Conservation (phyloP, 2,329 filamentous ascomycete genomes). For the Alternaria ethzedia region DNA sequence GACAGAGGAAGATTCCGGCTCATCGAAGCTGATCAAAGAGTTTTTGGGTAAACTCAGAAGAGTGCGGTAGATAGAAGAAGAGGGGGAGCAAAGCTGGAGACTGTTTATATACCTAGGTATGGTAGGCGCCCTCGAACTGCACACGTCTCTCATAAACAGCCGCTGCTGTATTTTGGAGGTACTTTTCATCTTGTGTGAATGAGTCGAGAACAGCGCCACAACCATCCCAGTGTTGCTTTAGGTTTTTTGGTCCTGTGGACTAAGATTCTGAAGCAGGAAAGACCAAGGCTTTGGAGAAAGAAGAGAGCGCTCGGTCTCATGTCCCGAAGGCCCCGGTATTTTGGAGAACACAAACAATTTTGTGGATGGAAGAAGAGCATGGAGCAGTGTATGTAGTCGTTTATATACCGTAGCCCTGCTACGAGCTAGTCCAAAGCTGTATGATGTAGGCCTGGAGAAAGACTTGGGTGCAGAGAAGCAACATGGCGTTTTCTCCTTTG, state of each 20-base stretch:
- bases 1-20: not conserved
- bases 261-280: not conserved
- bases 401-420: not conserved
- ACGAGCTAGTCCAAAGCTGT: not conserved
- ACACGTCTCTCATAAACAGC: not conserved
- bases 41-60: not conserved
- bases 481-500: too few species aligned
- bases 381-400: not conserved
- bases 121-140: not conserved
- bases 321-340: not conserved
- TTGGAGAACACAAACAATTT: not conserved
- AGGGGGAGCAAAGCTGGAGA: not conserved
- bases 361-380: not conserved
- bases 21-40: not conserved
- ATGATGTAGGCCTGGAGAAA: not conserved
- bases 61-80: not conserved
- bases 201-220: not conserved
- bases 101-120: not conserved
- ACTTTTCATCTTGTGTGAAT: fast-evolving
- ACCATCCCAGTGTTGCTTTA: fast-evolving
- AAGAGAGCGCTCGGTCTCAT: not conserved
- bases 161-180: not conserved
- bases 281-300: too few species aligned
- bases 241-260: fast-evolving
- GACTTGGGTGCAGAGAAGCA: not conserved